These are phyloP conservation scores for Epichloe typhina DNA, from an alignment of 2,329 filamentous ascomycete species.

Conservation along the genomic window DNA sequence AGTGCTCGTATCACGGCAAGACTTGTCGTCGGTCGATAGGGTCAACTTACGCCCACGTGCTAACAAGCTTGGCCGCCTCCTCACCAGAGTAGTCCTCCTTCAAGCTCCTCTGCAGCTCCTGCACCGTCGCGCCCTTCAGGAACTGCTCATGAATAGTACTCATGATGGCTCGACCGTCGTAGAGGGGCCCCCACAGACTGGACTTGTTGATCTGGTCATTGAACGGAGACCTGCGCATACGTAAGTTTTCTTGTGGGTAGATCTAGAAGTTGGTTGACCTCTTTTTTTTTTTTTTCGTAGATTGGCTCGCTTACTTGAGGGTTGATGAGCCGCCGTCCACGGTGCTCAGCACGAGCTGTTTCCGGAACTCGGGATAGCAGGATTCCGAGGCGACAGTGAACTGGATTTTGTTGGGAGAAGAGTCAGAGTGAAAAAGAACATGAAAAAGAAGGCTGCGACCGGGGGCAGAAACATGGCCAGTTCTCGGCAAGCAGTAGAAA, in stretches of 20 bases:
- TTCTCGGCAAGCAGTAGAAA: neutral
- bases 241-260: no score
- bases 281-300: no score
- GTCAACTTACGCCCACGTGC: slow-evolving; percentile 25
- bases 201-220: slow-evolving; percentile 27
- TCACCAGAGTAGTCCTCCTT: slow-evolving; percentile 23
- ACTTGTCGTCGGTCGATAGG: neutral
- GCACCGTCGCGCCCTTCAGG: slow-evolving; percentile 24
- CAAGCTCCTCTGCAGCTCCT: slow-evolving; percentile 28
- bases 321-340: slow-evolving; percentile 31
- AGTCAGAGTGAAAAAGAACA: neutral
- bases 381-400: slow-evolving; percentile 33
- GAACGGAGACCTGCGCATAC: slow-evolving; percentile 21
- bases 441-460: no score
- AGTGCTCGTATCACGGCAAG: no score
- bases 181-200: slow-evolving; percentile 27
- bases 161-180: slow-evolving; percentile 31
- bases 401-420: slow-evolving; percentile 10
- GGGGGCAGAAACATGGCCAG: neutral
- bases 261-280: neutral
- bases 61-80: slow-evolving; percentile 18
- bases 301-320: slow-evolving; percentile 24
- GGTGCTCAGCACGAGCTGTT: slow-evolving; percentile 26
- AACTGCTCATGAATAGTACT: slow-evolving; percentile 27
- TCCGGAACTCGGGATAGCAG: slow-evolving; percentile 25